phyloP scores from a whole-genome alignment of 257 asterid species.

The Gentiana dahurica region DNA sequence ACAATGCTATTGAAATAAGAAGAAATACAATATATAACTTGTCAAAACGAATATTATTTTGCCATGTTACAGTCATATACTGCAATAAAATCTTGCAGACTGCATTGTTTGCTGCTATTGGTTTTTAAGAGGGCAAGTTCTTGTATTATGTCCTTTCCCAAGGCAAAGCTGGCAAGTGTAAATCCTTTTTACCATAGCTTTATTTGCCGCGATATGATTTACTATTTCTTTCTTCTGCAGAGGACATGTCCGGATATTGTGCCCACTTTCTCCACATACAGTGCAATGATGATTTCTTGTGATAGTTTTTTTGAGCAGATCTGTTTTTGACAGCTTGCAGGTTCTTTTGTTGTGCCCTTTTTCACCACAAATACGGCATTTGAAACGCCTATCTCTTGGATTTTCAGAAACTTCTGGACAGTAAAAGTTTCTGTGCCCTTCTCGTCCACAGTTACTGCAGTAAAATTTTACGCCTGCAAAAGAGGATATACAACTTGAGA shows the following conservation, averaged over 20 bases:
- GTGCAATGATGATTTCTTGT: conserved; percentile 46
- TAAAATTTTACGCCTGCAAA: conserved; percentile 53
- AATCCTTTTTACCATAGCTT: conserved; percentile 17
- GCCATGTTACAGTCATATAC: too few relatives aligned
- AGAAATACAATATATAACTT: too few relatives aligned
- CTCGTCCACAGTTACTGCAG: conserved; percentile 68
- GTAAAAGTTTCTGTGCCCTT: conserved; percentile 79
- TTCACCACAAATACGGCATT: conserved; percentile 65
- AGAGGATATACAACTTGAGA: too few relatives aligned
- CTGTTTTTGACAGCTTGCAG: conserved; percentile 42
- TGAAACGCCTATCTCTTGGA: conserved; percentile 34
- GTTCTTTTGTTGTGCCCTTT: conserved; percentile 90
- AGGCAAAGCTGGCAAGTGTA: conserved; percentile 37
- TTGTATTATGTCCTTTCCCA: conserved; percentile 43
- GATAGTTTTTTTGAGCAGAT: conserved; percentile 13
- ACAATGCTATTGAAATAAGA: too few relatives aligned
- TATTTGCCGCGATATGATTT: conserved; percentile 9
- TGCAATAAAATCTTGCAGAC: not conserved
- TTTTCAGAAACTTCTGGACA: conserved; percentile 52
- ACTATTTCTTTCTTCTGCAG: conserved; percentile 19
- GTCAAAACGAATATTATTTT: too few relatives aligned
- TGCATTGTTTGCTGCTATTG: conserved; percentile 9
- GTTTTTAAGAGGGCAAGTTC: conserved; percentile 41
- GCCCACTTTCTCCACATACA: conserved; percentile 57
- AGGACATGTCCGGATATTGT: conserved; percentile 69